These are phyloP conservation scores for Celoporthe dispersa DNA, from an alignment of 2,329 filamentous ascomycete species.

Conservation along the genomic window DNA sequence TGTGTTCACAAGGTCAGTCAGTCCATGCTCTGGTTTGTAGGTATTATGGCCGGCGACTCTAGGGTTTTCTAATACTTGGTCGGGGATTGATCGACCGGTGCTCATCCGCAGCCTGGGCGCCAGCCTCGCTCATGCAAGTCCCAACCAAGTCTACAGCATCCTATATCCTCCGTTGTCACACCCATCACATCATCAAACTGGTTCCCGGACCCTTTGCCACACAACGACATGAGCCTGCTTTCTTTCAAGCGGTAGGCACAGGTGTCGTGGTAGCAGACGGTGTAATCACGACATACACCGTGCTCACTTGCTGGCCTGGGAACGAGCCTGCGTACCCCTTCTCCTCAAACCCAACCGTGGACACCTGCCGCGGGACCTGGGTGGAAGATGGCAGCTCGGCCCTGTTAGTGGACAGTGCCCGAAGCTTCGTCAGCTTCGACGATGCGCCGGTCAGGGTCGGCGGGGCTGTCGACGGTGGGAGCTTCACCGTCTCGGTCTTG, in stretches of 20 bases:
- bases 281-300: neutral
- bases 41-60: neutral
- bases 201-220: neutral
- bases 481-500: slow-evolving; percentile 35
- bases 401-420: neutral
- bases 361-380: neutral
- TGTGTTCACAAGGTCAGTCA: neutral
- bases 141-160: neutral
- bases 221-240: neutral
- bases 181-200: neutral
- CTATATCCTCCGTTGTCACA: neutral
- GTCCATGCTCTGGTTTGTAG: neutral
- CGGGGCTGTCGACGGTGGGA: neutral
- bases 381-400: neutral
- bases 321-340: neutral
- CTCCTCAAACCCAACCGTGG: neutral
- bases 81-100: neutral
- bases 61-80: neutral
- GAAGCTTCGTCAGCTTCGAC: neutral
- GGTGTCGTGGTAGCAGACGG: neutral
- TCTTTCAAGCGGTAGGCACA: neutral
- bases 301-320: neutral
- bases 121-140: neutral
- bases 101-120: neutral
- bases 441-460: neutral